Evolutionary conservation across 2,329 filamentous ascomycete genomes (phyloP).

Genomic region (Talaromyces sp.): DNA sequence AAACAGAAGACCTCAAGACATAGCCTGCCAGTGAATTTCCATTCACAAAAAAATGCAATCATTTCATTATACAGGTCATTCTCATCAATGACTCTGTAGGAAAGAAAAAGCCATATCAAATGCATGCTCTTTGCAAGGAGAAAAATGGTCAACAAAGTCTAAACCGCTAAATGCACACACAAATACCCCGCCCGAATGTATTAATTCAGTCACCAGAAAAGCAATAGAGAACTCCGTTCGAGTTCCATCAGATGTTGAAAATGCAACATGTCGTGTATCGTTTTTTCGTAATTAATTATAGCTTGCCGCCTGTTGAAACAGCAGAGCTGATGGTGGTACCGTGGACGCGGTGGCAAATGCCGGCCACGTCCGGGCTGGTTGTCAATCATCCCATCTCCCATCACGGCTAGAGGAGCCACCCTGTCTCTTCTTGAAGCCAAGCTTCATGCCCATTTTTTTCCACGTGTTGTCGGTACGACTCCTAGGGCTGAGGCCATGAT

Average conservation of each 20-base stretch:
- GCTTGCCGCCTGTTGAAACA: background rate
- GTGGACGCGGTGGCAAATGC: background rate
- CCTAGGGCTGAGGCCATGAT: slow-evolving; percentile 32
- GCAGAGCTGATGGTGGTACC: background rate
- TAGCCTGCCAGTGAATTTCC: background rate
- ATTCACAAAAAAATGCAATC: background rate
- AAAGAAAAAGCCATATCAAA: background rate
- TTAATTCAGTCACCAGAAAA: background rate
- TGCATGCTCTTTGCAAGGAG: background rate
- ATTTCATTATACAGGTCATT: background rate
- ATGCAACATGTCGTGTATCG: background rate
- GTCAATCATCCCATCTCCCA: slow-evolving; percentile 16
- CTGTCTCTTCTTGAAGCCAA: slow-evolving; percentile 39
- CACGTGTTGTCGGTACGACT: slow-evolving; percentile 43
- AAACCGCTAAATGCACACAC: background rate
- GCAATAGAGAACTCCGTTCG: background rate
- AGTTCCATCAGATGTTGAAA: background rate
- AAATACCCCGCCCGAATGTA: background rate
- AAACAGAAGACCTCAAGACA: background rate
- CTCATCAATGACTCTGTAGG: background rate
- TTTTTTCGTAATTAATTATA: background rate
- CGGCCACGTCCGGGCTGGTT: background rate
- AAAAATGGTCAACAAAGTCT: background rate
- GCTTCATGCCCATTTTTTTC: slow-evolving; percentile 50
- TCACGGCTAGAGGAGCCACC: slow-evolving; percentile 19